phyloP scores from a whole-genome alignment of 2,329 filamentous ascomycete genomes.

The Ophiostoma pallidulum region DNA sequence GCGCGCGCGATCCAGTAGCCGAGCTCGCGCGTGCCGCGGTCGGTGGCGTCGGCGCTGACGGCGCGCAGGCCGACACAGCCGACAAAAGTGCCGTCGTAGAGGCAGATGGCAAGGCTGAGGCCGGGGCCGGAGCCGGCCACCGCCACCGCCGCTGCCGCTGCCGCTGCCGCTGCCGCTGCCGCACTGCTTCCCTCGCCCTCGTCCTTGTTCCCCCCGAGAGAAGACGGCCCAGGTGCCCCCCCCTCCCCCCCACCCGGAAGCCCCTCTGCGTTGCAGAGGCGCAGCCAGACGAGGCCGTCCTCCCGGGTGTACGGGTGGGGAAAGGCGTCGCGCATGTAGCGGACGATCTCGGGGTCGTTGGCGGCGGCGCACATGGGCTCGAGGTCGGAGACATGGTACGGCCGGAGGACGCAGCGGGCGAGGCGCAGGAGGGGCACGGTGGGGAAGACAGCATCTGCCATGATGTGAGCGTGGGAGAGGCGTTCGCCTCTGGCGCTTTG shows the following conservation, averaged over 20 bases:
- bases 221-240: too few species aligned
- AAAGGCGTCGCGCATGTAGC: conserved; percentile 35
- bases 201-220: too few species aligned
- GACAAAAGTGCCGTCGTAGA: conserved; percentile 24
- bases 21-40: conserved; percentile 36
- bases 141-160: neutral
- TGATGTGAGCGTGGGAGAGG: neutral
- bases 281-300: conserved; percentile 27
- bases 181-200: neutral
- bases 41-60: conserved; percentile 25
- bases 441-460: conserved; percentile 5
- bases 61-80: conserved; percentile 34
- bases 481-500: too few species aligned
- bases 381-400: conserved; percentile 31
- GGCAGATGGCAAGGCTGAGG: conserved; percentile 28
- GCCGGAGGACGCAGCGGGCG: conserved; percentile 30
- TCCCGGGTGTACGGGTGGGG: conserved; percentile 36
- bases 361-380: conserved; percentile 24
- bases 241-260: neutral
- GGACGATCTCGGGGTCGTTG: conserved; percentile 30
- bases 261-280: conserved; percentile 10
- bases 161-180: neutral
- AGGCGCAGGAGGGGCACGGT: conserved; percentile 22
- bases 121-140: neutral
- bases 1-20: conserved; percentile 38